Evolutionary conservation across 1,284 basidiomycete genomes (phyloP).

Genomic region (Moniliophthora roreri): DNA sequence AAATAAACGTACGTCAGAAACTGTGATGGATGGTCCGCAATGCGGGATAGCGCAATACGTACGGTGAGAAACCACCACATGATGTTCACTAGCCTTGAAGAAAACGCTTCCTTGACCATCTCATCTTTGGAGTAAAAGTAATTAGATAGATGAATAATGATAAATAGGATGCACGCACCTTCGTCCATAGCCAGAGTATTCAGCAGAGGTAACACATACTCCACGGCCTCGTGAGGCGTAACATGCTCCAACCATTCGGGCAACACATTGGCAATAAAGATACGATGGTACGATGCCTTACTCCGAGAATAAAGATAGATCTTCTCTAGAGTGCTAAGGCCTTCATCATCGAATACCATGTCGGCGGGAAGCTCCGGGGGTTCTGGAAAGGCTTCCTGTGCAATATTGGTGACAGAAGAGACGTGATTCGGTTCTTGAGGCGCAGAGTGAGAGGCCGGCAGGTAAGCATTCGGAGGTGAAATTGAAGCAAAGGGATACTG

Average conservation of each 20-base stretch:
- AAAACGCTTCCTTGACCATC: conserved; percentile 88
- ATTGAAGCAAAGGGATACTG: conserved; percentile 9
- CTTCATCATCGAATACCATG: conserved; percentile 68
- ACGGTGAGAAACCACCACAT: conserved; percentile 96
- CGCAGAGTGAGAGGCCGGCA: conserved; percentile 17
- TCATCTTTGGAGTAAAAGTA: conserved; percentile 59
- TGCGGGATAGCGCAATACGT: conserved; percentile 21
- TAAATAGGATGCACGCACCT: conserved; percentile 45
- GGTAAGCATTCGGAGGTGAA: conserved; percentile 10
- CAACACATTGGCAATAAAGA: conserved; percentile 83
- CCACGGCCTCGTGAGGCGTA: conserved; percentile 85
- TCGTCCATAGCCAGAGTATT: conserved; percentile 87
- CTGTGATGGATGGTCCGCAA: too few species aligned
- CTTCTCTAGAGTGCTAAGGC: conserved; percentile 83
- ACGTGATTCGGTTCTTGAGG: background rate
- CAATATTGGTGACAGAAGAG: conserved; percentile 11
- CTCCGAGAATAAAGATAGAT: conserved; percentile 94
- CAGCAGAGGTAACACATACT: conserved; percentile 92
- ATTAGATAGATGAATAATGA: conserved; percentile 11
- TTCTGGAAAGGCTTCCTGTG: conserved; percentile 38
- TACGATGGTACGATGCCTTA: conserved; percentile 79
- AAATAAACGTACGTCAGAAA: conserved; percentile 12
- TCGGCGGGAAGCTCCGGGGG: conserved; percentile 44
- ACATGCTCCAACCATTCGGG: conserved; percentile 75
- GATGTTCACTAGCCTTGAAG: conserved; percentile 77